Evolutionary conservation across 352 stramenopile species (phyloP), one percentile per base, ranked within the genome.

Genomic region (Stephanocyclus meneghinianus): DNA sequence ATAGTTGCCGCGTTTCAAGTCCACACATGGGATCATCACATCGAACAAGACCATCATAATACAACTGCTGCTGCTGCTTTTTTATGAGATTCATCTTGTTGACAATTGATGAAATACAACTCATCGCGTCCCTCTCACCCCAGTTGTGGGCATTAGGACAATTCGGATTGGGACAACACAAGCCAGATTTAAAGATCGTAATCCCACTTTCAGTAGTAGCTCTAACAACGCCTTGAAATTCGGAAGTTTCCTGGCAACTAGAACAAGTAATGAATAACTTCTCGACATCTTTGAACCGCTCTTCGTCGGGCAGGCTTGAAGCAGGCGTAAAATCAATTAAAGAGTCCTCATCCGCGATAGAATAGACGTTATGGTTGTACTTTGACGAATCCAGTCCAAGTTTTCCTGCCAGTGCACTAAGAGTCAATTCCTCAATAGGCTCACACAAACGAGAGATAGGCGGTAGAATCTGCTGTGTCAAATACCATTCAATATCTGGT

Each of bases 361-460:
- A 69, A 15, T 63, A 71, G 0, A 55, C 50, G n/a, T 3, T 47
- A 35, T 74, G 88, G 18, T 92, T 96, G 69, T 98, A 99, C 66
- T 98, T 98, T 13, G 89, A 89, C 21, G 95, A 95, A 79, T 99
- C 97, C 6, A 99, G 88, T 13, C 97, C 97, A 11, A 99, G 91
- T 69, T 96, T 97, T 67, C 98, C 91, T 44, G 97, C 97, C 26
- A 99, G 83, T 51, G 98, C 95, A 9, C 94, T 91, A 29, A 94
- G 78, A 21, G 88, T 92, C 2, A 95, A 98, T 74, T 96, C 97
- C 86, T 99, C 96, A 81, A 99, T 99, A 57, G 98, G 97, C 71
- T 98, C 97, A 67, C 97, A 99, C 71, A 99, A 87, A 84, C 98
- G 97, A 74, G 97, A 96, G 32, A 99, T 96, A 2, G 97, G 97